Evolutionary conservation across 208 protist genomes (phyloP).

Genomic region (Leishmania lainsoni): DNA sequence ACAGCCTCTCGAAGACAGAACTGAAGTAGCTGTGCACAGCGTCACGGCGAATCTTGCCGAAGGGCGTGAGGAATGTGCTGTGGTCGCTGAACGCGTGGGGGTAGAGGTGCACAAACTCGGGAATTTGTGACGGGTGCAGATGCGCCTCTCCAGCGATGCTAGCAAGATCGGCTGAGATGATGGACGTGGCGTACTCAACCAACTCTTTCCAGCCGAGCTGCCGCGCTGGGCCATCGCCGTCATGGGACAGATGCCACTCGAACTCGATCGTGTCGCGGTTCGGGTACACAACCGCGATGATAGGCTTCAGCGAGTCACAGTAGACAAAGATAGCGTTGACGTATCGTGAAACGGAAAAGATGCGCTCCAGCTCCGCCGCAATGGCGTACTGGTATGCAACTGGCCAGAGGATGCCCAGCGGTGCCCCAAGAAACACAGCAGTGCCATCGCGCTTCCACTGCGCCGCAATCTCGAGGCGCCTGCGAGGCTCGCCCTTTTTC

Average conservation of each 20-base stretch:
- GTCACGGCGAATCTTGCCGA: constrained; percentile 63
- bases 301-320: constrained; percentile 65
- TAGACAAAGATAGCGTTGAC: constrained; percentile 88
- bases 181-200: constrained; percentile 50
- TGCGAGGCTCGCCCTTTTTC: constrained; percentile 25
- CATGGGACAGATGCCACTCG: constrained; percentile 65
- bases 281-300: constrained; percentile 85
- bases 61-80: constrained; percentile 75
- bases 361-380: constrained; percentile 70
- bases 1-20: constrained; percentile 63
- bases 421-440: constrained; percentile 67
- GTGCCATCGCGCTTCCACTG: constrained; percentile 62
- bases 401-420: constrained; percentile 79
- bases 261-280: constrained; percentile 87
- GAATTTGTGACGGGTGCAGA: constrained; percentile 70
- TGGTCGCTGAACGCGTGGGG: constrained; percentile 87
- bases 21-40: constrained; percentile 75
- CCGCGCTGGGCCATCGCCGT: constrained; percentile 14
- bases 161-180: constrained; percentile 68
- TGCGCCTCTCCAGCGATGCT: constrained; percentile 52
- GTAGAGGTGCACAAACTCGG: constrained; percentile 78
- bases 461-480: constrained; percentile 65
- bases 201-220: constrained; percentile 71
- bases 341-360: constrained; percentile 77
- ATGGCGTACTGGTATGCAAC: constrained; percentile 74